Percentiles rank a stretch among this genome's conserved stretches.
These are phyloP conservation scores for Penicillium sp. DNA, from an alignment of 2,329 filamentous ascomycete species.

Conservation along the genomic window DNA sequence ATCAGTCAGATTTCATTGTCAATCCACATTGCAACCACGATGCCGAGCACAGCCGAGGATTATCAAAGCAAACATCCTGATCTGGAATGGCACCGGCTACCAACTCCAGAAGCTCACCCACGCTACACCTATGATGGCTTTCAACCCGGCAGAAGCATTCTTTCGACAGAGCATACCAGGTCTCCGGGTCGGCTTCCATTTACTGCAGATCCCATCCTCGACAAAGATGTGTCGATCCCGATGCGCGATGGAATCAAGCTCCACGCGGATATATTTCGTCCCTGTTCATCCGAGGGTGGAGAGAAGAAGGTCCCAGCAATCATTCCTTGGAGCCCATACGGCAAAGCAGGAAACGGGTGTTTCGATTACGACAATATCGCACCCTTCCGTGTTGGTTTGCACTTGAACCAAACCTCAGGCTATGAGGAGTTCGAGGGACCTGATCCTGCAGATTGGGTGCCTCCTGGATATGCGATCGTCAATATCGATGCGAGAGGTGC, in stretches of 20 bases:
- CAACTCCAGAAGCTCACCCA: no score
- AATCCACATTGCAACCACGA: no score
- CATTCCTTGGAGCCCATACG: background rate
- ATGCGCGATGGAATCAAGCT: background rate
- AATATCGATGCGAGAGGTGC: background rate
- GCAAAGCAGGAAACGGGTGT: background rate
- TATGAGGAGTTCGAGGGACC: background rate
- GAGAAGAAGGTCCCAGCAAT: background rate
- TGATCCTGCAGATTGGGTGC: background rate
- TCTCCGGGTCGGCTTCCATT: no score
- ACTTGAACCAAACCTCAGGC: background rate
- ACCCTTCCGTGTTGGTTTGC: background rate
- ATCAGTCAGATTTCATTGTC: no score
- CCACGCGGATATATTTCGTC: background rate
- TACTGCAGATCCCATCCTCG: background rate
- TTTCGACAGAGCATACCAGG: no score
- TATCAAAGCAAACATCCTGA: no score
- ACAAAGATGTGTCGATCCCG: background rate
- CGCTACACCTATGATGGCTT: no score
- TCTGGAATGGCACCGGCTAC: no score
- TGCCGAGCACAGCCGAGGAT: no score
- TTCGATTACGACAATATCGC: background rate
- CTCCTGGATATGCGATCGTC: background rate
- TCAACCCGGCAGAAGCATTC: no score
- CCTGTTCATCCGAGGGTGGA: no score